Percentiles rank a stretch among this genome's conserved stretches.
Conservation (phyloP, 306 rosid species). For the Quercus ilex region DNA sequence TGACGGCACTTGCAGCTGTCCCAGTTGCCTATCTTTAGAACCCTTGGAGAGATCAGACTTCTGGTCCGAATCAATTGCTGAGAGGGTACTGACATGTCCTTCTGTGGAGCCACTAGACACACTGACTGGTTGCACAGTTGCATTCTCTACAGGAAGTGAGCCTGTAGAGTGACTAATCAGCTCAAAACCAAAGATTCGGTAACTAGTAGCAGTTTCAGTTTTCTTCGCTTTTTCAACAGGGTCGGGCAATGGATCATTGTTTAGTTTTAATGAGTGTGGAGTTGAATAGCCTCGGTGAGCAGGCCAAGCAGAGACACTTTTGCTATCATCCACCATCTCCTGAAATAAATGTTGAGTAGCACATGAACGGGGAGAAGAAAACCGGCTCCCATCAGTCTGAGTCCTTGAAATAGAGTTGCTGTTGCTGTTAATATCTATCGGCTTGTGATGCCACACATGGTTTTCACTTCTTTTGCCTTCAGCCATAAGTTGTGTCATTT, state of each 20-base stretch:
- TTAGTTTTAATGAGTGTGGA: conserved; percentile 33
- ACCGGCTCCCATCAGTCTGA: conserved; percentile 57
- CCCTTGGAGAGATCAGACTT: conserved; percentile 49
- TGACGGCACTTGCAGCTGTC: conserved; percentile 32
- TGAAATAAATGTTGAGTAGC: conserved; percentile 50
- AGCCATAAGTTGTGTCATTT: conserved; percentile 37
- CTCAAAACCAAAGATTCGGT: conserved; percentile 72
- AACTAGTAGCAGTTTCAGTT: conserved; percentile 53
- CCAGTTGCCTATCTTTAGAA: conserved; percentile 45
- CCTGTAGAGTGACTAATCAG: conserved; percentile 44
- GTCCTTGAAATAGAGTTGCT: conserved; percentile 43
- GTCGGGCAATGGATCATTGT: conserved; percentile 39
- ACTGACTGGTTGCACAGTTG: conserved; percentile 23
- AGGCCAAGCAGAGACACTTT: conserved; percentile 49
- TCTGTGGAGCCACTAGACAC: conserved; percentile 31
- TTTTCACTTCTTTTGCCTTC: conserved; percentile 55
- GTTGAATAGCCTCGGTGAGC: conserved; percentile 38
- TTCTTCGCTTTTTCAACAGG: conserved; percentile 58
- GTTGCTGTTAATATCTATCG: conserved; percentile 40
- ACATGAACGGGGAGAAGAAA: conserved; percentile 47
- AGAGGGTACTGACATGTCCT: conserved; percentile 35
- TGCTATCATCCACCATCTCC: conserved; percentile 58
- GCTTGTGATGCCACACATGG: conserved; percentile 51
- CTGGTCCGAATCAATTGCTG: conserved; percentile 48
- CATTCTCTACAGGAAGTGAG: conserved; percentile 35